These are phyloP conservation scores for Fusarium sp. DNA, from an alignment of 2,329 filamentous ascomycete genomes.

Conservation along the genomic window DNA sequence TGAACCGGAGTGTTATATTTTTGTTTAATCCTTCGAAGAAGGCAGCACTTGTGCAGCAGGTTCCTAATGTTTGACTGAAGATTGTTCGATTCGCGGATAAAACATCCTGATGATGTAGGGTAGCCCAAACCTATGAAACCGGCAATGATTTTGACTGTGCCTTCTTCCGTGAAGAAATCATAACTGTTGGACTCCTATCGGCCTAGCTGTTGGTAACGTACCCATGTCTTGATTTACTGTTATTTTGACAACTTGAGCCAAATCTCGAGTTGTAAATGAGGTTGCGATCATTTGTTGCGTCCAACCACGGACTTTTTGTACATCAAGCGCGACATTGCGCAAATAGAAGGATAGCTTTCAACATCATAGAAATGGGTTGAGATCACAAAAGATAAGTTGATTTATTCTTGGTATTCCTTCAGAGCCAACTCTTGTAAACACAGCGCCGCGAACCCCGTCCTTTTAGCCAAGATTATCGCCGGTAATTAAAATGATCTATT, in stretches of 20 bases:
- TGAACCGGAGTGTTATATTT: not conserved
- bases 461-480: not conserved
- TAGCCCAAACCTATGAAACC: not conserved
- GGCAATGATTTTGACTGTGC: too few species aligned
- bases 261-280: not conserved
- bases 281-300: not conserved
- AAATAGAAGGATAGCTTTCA: not conserved
- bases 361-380: not conserved
- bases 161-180: not conserved
- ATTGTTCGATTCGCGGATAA: not conserved
- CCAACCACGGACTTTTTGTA: not conserved
- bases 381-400: not conserved
- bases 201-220: not conserved
- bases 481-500: not conserved
- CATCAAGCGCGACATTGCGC: not conserved
- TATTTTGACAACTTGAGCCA: not conserved
- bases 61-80: too few species aligned
- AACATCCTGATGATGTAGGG: not conserved
- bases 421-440: not conserved
- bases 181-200: too few species aligned
- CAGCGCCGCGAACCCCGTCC: not conserved
- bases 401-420: conserved; percentile 3
- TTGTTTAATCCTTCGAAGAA: not conserved
- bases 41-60: rapidly evolving
- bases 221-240: not conserved